Evolutionary conservation across 768 basidiomycete species (phyloP).

Genomic region (Ramaria rubella): DNA sequence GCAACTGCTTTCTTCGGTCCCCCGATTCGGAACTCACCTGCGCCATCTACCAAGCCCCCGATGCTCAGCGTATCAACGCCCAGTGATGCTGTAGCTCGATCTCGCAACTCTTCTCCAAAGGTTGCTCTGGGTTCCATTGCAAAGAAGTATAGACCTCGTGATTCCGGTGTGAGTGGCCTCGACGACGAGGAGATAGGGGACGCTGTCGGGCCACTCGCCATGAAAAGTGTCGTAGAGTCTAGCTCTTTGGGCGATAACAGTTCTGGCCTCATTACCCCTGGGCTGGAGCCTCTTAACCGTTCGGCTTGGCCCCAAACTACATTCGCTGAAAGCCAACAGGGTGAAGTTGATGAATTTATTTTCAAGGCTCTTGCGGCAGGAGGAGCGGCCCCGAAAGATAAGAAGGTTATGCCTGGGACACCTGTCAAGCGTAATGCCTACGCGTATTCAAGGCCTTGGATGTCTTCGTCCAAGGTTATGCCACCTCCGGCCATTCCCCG

Average conservation of each 20-base stretch:
- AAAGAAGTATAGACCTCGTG: constrained; percentile 62
- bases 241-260: constrained; percentile 40
- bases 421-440: constrained; percentile 60
- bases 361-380: constrained; percentile 57
- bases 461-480: constrained; percentile 18
- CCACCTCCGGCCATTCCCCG: constrained; percentile 1
- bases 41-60: neutral
- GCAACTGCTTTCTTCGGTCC: constrained; percentile 69
- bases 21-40: constrained; percentile 28
- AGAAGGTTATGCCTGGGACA: constrained; percentile 69
- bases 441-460: constrained; percentile 15
- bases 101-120: constrained; percentile 41
- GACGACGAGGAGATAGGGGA: constrained; percentile 46
- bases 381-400: constrained; percentile 29
- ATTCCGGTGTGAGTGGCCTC: constrained; percentile 57
- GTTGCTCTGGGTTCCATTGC: constrained; percentile 21
- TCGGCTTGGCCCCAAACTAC: constrained; percentile 55
- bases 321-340: neutral
- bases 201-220: constrained; percentile 1
- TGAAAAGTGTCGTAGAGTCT: constrained; percentile 14
- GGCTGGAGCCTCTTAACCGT: constrained; percentile 41
- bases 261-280: constrained; percentile 57
- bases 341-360: constrained; percentile 64
- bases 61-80: neutral
- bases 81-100: constrained; percentile 15